A percentile compares a stretch with the other conserved stretches of the same genome.
Evolutionary conservation across 371 early-diverging fungal genomes (phyloP).

Genomic region (Apophysomyces elegans): DNA sequence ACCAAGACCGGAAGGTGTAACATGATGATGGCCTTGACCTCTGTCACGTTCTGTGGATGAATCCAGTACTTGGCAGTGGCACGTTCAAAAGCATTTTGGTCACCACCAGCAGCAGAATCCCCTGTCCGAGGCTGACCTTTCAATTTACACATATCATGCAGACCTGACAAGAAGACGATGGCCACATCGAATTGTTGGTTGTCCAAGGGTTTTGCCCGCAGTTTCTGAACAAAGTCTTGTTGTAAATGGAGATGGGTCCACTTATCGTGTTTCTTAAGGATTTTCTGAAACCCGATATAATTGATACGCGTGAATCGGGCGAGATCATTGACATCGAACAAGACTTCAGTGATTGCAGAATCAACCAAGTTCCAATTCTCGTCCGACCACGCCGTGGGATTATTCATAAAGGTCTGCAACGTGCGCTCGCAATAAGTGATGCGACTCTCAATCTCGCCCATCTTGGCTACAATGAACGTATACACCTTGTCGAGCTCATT

Average conservation of each 20-base stretch:
- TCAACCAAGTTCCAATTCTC: slow-evolving; percentile 25
- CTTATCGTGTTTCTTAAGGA: slow-evolving; percentile 91
- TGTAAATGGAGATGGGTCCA: slow-evolving; percentile 61
- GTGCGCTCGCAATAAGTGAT: slow-evolving; percentile 73
- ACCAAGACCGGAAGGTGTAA: slow-evolving; percentile 94
- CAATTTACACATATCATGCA: slow-evolving; percentile 28
- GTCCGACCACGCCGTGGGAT: slow-evolving; percentile 5
- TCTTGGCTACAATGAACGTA: slow-evolving; percentile 80
- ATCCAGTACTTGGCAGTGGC: slow-evolving; percentile 98
- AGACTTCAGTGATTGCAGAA: slow-evolving; percentile 31
- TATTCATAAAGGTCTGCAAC: slow-evolving; percentile 36
- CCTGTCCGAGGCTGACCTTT: slow-evolving; percentile 24
- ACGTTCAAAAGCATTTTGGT: slow-evolving; percentile 74
- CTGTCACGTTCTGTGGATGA: slow-evolving; percentile 95
- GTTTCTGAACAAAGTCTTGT: slow-evolving; percentile 78
- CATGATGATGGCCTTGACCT: slow-evolving; percentile 89
- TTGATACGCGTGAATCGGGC: slow-evolving; percentile 89
- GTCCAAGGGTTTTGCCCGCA: slow-evolving; percentile 32
- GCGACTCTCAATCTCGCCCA: slow-evolving; percentile 70
- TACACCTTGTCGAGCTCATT: slow-evolving; percentile 88
- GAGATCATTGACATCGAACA: slow-evolving; percentile 78
- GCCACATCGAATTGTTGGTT: slow-evolving; percentile 37
- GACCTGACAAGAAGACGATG: slow-evolving; percentile 26
- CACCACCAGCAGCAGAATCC: slow-evolving; percentile 9
- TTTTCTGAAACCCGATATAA: slow-evolving; percentile 86